Evolutionary conservation across 1,284 basidiomycete genomes (phyloP), one percentile per base, ranked within the genome.

Genomic region (Cutaneotrichosporon sp.): DNA sequence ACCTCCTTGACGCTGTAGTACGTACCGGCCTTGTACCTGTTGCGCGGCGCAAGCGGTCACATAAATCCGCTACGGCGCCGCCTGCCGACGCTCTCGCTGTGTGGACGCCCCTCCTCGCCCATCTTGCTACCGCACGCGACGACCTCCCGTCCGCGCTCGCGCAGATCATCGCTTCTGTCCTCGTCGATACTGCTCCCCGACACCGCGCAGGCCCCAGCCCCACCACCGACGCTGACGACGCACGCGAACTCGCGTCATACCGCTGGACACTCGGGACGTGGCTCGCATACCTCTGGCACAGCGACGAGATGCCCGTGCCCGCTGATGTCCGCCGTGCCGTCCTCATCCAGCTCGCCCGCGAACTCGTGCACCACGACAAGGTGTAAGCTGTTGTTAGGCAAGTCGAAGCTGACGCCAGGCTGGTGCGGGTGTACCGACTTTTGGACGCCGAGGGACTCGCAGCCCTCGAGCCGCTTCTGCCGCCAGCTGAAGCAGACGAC

Each of bases 1-100:
- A 88, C 40, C 71, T 77, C n/a, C 71, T 92, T 0, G 84, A 82
- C 54, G 83, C 79, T 67, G 5, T 77, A 87, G 44, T 66, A 84
- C 49, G 81, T 80, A 56, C 82, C 79, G 66, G 87, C 82, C 74
- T 93, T 5, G 84, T 94, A 3, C 89, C 90, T 4, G 64, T 86
- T 2, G 86, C 87, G 0, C 85, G 84, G 72, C 54, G 58, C 22
- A 60, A 60, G 26, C 55, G 59, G 4, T 49, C 59, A 2, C 22
- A 39, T 8, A 46, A 34, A 10, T 36, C 23, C 2, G 41, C 52
- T 2, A 57, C 46, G 4, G 44, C 64, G 60, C 72, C 72, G 63
- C 44, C 65, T 15, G 10, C 69, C 47, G 49, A 74, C 58, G 40
- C 62, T 52, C 59, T 70, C 59, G 46, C 66, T 42, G 49, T 74